Base-by-base conservation (phyloP, 257 asterid species). In the Oldenlandia corymbosa region DNA sequence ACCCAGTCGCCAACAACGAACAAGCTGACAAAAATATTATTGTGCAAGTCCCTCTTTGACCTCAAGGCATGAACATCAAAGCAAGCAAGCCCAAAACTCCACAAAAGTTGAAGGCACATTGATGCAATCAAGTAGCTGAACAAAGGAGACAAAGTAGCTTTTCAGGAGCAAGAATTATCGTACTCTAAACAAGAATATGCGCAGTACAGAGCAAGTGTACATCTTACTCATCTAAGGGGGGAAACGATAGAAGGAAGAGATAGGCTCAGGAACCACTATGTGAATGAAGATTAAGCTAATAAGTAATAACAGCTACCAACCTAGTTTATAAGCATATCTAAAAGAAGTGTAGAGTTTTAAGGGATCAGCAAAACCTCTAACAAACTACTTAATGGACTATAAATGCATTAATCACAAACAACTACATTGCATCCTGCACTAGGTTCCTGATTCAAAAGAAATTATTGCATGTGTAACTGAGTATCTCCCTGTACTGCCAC, bases 1-100 rank as follows among this genome's bases (percentile, higher is more conserved):
- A 91, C 98, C 96, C 96, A 91, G 64, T 91, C 98, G 62, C 98
- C 98, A 37, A 88, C 88, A 32, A 88, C 88, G 26, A 86, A 83
- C 65, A 91, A 78, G 90, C 93, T 83, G 68, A 88, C 72, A 3
- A 81, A 80, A 71, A 86, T 76, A 65, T 86, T 83, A 63, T 83
- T 82, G 58, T 78, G 84, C 51, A 88, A 78, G 73, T 91, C 98
- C 69, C 78, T 83, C 78, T 84, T 83, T 73, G 84, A 77, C 80
- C 88, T 75, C 82, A 91, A 78, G 75, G 98, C 98, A 78, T 84
- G 95, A 43, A 84, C 69, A 68, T 86, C 98, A 10, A 85, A 78
- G 78, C 95, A 91, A 73, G 84, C 86, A 66, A 91, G 95, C 49
- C 91, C 88, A 62, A 84, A 85, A 82, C 98, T 86, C 98, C 98